Evolutionary conservation across 768 basidiomycete genomes (phyloP).

Genomic region (Boletellus ananiceps): DNA sequence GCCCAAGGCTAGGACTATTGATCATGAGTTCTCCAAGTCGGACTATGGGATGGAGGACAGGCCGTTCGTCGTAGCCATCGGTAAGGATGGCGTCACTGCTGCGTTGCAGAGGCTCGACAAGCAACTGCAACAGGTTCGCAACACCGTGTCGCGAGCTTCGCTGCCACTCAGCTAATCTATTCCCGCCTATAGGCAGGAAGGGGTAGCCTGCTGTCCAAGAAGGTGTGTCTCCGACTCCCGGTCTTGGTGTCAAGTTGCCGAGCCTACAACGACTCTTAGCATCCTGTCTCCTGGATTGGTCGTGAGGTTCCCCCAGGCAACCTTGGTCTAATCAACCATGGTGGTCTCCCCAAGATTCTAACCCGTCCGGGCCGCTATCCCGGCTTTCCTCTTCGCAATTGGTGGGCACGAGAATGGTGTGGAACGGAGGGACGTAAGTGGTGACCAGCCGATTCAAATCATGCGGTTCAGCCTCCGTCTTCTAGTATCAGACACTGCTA

Average conservation of each 20-base stretch:
- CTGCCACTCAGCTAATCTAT: conserved; percentile 3
- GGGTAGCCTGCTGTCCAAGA: conserved; percentile 56
- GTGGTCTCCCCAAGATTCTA: conserved; percentile 74
- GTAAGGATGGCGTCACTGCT: conserved; percentile 57
- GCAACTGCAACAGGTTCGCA: conserved; percentile 45
- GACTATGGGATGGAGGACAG: conserved; percentile 53
- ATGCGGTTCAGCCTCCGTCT: background rate
- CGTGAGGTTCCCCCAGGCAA: conserved; percentile 66
- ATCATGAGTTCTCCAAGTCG: conserved; percentile 40
- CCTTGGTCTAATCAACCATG: conserved; percentile 75
- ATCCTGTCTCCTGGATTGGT: conserved; percentile 66
- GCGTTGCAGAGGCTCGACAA: conserved; percentile 68
- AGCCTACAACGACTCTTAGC: conserved; percentile 24
- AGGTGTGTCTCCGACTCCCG: conserved; percentile 32
- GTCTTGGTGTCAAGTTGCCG: background rate
- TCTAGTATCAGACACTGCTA: conserved; percentile 75
- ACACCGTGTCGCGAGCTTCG: background rate
- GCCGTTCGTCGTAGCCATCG: conserved; percentile 69
- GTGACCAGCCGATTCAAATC: background rate
- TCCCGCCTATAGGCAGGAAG: conserved; percentile 47
- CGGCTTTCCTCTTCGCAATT: conserved; percentile 68
- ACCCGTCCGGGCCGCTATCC: conserved; percentile 77
- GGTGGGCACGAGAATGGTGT: conserved; percentile 77
- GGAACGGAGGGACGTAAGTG: conserved; percentile 65
- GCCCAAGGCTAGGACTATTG: conserved; percentile 13